phyloP scores from a whole-genome alignment of 179 eudicot genomes.

The Sideroxylon spinosum region DNA sequence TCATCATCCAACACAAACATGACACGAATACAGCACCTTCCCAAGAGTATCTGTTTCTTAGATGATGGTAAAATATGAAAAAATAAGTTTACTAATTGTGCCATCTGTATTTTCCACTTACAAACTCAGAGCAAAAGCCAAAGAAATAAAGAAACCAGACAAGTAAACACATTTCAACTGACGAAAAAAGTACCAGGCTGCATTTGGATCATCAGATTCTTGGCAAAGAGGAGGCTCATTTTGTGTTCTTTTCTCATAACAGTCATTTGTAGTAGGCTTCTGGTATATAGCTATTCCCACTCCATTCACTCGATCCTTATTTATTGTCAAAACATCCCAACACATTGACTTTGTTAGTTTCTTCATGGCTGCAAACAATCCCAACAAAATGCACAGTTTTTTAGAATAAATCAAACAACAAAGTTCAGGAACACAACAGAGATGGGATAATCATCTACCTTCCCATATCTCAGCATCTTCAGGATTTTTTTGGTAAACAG shows the following conservation, averaged over 20 bases:
- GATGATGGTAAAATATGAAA: neutral
- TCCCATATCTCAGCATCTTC: constrained; percentile 83
- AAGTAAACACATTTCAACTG: neutral
- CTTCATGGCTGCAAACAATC: constrained; percentile 64
- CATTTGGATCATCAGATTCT: constrained; percentile 78
- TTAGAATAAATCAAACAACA: constrained; percentile 17
- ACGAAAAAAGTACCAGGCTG: constrained; percentile 61
- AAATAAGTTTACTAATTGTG: neutral
- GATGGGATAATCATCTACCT: constrained; percentile 32
- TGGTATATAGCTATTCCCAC: constrained; percentile 73
- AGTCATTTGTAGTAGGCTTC: constrained; percentile 70
- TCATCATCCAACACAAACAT: no score
- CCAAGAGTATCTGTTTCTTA: no score
- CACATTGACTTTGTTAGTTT: constrained; percentile 72
- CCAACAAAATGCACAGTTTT: constrained; percentile 13
- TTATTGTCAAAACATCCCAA: constrained; percentile 72
- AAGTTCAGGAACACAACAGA: constrained; percentile 11
- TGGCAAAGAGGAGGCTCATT: constrained; percentile 73
- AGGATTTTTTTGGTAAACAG: constrained; percentile 55
- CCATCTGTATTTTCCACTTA: neutral
- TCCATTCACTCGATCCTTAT: constrained; percentile 62
- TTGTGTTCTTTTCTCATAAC: constrained; percentile 65
- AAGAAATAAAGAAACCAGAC: neutral
- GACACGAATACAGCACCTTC: no score
- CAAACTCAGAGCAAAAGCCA: neutral